phyloP scores from a whole-genome alignment of 2,329 filamentous ascomycete genomes.

The Fusarium nematophilum region DNA sequence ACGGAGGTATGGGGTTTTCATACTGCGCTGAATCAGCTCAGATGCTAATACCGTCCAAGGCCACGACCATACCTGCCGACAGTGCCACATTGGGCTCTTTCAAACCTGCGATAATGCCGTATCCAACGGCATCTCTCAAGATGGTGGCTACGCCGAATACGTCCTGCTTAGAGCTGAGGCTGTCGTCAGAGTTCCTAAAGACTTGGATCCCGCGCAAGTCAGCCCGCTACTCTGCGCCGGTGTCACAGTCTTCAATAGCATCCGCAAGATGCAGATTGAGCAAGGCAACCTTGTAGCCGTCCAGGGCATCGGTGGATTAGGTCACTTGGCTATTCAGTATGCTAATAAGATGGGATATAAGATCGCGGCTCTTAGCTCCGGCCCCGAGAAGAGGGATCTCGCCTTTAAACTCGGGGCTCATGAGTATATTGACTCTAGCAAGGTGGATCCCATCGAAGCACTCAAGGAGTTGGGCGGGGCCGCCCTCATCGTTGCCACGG shows the following conservation, averaged over 20 bases:
- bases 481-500: conserved; percentile 70
- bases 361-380: conserved; percentile 74
- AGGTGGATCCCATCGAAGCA: conserved; percentile 59
- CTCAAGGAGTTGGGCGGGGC: conserved; percentile 71
- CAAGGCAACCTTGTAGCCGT: conserved; percentile 66
- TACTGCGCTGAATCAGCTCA: no score
- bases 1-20: no score
- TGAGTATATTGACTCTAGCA: conserved; percentile 63
- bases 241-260: conserved; percentile 71
- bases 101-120: conserved; percentile 74
- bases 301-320: conserved; percentile 80
- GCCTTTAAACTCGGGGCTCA: conserved; percentile 61
- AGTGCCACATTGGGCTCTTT: conserved; percentile 72
- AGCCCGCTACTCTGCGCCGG: conserved; percentile 74
- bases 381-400: conserved; percentile 75
- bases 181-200: conserved; percentile 64
- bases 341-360: conserved; percentile 81
- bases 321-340: conserved; percentile 82
- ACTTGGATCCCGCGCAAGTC: conserved; percentile 62
- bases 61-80: conserved; percentile 69
- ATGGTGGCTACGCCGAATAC: conserved; percentile 78
- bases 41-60: no score
- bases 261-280: conserved; percentile 64
- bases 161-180: conserved; percentile 70
- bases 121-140: conserved; percentile 73